Percentiles rank a stretch among this genome's conserved stretches.
phyloP scores from a whole-genome alignment of 345 rosid species.

The Capsella bursapastoris region DNA sequence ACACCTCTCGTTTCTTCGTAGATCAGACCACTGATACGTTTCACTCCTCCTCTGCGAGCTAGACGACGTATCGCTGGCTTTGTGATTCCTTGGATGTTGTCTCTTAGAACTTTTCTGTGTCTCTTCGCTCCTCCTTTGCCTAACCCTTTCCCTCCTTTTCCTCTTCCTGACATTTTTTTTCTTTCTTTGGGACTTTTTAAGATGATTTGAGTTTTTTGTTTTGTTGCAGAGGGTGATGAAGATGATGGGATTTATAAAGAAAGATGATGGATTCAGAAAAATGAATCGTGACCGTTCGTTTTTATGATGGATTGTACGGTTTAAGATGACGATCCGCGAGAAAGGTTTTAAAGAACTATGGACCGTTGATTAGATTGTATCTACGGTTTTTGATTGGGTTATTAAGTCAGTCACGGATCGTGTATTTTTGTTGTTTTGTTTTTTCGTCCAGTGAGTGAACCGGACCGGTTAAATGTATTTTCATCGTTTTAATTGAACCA shows the following conservation, averaged over 20 bases:
- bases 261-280: background rate
- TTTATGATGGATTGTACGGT: background rate
- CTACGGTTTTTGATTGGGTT: background rate
- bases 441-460: background rate
- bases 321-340: constrained; percentile 11
- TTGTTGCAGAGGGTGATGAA: background rate
- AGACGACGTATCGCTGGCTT: constrained; percentile 52
- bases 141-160: constrained; percentile 54
- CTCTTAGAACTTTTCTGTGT: constrained; percentile 49
- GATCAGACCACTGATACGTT: constrained; percentile 48
- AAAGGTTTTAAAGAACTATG: background rate
- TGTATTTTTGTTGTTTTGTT: background rate
- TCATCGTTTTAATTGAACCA: background rate
- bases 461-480: background rate
- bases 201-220: background rate
- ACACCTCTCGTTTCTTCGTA: constrained; percentile 53
- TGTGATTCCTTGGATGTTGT: constrained; percentile 51
- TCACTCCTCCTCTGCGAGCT: constrained; percentile 52
- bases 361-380: constrained; percentile 5
- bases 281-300: constrained; percentile 16
- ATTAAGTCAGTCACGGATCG: background rate
- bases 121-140: constrained; percentile 56
- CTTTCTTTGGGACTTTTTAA: too few relatives aligned
- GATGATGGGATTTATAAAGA: constrained; percentile 29
- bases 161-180: constrained; percentile 51